These are phyloP conservation scores for Ceratocystis alfenasii DNA, from an alignment of 2,329 filamentous ascomycete genomes.

Conservation along the genomic window DNA sequence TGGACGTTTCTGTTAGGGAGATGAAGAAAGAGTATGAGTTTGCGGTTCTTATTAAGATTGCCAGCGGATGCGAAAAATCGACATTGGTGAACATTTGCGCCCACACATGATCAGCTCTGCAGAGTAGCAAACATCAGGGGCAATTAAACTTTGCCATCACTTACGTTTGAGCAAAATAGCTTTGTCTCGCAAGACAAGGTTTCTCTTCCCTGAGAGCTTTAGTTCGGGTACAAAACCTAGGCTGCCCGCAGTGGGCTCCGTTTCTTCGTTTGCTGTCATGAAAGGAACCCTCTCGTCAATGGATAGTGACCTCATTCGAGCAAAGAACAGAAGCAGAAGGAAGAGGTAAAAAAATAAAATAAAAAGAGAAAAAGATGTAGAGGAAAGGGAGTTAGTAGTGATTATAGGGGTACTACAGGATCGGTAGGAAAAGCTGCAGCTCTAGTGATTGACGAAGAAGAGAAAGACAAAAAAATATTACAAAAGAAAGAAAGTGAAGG, in stretches of 20 bases:
- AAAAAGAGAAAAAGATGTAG: background rate
- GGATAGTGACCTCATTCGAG: constrained; percentile 13
- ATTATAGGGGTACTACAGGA: background rate
- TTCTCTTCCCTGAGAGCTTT: constrained; percentile 23
- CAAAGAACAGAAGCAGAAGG: background rate
- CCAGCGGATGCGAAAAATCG: background rate
- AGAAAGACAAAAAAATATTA: background rate
- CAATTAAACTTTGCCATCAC: background rate
- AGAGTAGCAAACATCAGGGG: background rate
- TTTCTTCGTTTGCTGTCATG: constrained; percentile 17
- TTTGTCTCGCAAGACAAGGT: constrained; percentile 23
- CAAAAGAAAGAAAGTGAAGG: background rate
- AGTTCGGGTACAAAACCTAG: constrained; percentile 14
- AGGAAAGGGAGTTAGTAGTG: too few relatives aligned
- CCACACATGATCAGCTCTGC: background rate
- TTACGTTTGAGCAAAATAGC: constrained; percentile 25
- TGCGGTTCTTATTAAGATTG: background rate
- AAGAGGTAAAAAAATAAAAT: background rate
- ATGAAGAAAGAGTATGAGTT: constrained; percentile 13
- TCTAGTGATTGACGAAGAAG: background rate
- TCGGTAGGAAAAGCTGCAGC: background rate
- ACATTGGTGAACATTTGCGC: background rate
- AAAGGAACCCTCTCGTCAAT: constrained; percentile 19
- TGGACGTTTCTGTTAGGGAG: constrained; percentile 7
- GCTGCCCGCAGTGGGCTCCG: constrained; percentile 9